phyloP scores from a whole-genome alignment of 495 filamentous ascomycete species.

The Xylaria nigripes region DNA sequence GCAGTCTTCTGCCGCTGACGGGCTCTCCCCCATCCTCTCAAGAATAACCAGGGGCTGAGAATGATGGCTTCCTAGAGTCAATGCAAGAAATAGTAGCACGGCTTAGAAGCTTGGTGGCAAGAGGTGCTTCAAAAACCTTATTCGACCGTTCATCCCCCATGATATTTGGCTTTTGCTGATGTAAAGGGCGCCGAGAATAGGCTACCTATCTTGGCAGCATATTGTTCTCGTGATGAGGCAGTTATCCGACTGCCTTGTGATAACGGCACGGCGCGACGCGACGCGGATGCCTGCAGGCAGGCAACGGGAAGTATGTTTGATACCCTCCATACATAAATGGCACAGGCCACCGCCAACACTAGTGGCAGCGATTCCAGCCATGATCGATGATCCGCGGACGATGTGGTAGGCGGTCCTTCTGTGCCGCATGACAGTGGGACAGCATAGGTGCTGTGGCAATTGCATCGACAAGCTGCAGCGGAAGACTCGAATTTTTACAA shows the following conservation, averaged over 20 bases:
- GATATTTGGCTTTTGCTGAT: conserved; percentile 4
- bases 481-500: too few species aligned
- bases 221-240: conserved; percentile 6
- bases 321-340: background rate
- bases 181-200: background rate
- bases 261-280: background rate
- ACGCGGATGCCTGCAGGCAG: background rate
- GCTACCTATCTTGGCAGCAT: background rate
- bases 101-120: background rate
- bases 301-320: background rate
- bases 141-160: too few species aligned
- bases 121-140: background rate
- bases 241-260: background rate
- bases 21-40: background rate
- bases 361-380: background rate
- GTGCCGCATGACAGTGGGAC: background rate
- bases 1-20: conserved; percentile 1
- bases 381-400: background rate
- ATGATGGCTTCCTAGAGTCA: background rate
- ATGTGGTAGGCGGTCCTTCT: background rate
- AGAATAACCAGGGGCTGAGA: conserved; percentile 5
- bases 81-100: background rate
- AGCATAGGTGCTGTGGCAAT: background rate
- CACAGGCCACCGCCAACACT: background rate
- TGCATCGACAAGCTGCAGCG: too few species aligned